Evolutionary conservation across 768 basidiomycete genomes (phyloP), one percentile per base, ranked within the genome.

Genomic region (Russula sp.): DNA sequence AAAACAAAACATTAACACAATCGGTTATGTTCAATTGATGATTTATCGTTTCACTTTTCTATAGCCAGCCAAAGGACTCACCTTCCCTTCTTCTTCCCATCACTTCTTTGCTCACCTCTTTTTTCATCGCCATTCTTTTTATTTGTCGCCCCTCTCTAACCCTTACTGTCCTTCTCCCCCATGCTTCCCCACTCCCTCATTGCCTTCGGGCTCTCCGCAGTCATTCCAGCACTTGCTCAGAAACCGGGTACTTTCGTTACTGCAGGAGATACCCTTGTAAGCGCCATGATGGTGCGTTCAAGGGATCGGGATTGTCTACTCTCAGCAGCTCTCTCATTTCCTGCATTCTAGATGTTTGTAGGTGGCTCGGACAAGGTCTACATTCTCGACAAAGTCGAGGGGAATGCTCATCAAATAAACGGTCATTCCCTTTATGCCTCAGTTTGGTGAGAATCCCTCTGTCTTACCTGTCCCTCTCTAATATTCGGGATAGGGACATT

Each of bases 301-400:
- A 13, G 27, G 4, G 4, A 11, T 37, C 1, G 27, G 4, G 4
- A 11, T 37, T 3, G 16, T 2, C 13, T 11, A 54, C 35, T n/a
- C 6, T 27, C 37, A 22, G 22, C 20, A 27, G 14, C 32, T 16
- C 2, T 40, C 62, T 48, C n/a, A 59, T n/a, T 13, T 44, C 37
- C 31, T 10, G 52, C 59, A 13, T 20, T 44, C 52, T 70, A 88
- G 89, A 84, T 89, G 83, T 91, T 94, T 73, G 75, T 94, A 56
- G 91, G 89, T 37, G 89, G 87, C 66, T 76, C 81, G 7, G 77
- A 91, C 68, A 91, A 85, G 72, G 88, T 95, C 39, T 95, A 94
- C 75, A 88, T 94, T 22, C 76, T 94, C n/a, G 94, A 97, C 78
- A 97, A 97, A 77, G 84, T 86, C 1, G 91, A 94, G 71, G 84